phyloP scores from a whole-genome alignment of 345 rosid genomes.

The Melaleuca quinquenervia region DNA sequence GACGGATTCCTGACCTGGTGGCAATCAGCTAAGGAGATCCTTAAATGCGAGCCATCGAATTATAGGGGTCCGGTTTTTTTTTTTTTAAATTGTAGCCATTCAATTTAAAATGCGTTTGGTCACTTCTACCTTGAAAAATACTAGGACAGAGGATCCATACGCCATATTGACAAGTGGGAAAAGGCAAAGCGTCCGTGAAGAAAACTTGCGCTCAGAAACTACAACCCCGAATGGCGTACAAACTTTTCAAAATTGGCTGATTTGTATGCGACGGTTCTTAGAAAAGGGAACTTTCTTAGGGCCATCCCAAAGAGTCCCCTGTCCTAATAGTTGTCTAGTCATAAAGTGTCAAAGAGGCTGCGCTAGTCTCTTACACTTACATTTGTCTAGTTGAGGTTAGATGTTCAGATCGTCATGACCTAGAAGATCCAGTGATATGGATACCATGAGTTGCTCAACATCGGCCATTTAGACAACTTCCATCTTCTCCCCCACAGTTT shows the following conservation, averaged over 20 bases:
- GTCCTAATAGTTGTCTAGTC: not conserved
- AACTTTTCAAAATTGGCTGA: too few species aligned
- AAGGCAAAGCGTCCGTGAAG: not conserved
- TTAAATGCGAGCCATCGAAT: too few species aligned
- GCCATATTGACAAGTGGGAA: slow-evolving; percentile 1
- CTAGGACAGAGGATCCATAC: too few species aligned
- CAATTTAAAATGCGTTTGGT: too few species aligned
- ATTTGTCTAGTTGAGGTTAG: not conserved
- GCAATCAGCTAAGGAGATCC: too few species aligned
- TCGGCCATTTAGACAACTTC: not conserved
- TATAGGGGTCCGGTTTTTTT: too few species aligned
- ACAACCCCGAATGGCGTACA: not conserved
- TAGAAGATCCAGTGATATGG: too few species aligned
- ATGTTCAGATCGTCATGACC: not conserved
- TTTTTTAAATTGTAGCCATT: too few species aligned
- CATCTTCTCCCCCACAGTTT: too few species aligned
- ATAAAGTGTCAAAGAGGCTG: not conserved
- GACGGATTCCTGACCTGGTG: too few species aligned
- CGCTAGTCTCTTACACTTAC: not conserved
- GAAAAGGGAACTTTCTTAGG: not conserved
- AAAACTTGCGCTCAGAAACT: not conserved
- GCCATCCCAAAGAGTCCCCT: not conserved
- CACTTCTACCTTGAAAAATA: too few species aligned
- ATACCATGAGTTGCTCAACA: too few species aligned
- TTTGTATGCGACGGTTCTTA: not conserved